A percentile compares a stretch with the other conserved stretches of the same genome.
Conservation (phyloP, 2,329 filamentous ascomycete species). For the Cladophialophora yegresii region DNA sequence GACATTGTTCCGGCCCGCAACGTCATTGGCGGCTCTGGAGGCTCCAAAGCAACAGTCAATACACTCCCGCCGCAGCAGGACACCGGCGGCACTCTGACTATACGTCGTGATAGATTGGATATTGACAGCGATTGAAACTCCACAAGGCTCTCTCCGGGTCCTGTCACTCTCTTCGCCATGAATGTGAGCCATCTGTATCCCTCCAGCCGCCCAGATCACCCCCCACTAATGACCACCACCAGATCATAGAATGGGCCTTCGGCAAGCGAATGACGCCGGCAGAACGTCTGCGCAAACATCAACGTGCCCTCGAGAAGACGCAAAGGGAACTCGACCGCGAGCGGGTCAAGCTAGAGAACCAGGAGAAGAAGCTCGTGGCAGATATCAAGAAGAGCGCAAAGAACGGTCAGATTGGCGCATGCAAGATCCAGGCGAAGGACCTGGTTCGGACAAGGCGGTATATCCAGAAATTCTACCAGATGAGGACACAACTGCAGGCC, state of each 20-base stretch:
- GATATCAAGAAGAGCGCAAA: slow-evolving; percentile 99
- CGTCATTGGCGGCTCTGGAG: slow-evolving; percentile 7
- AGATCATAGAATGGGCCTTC: slow-evolving; percentile 97
- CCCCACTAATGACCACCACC: slow-evolving; percentile 30
- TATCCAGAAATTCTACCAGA: slow-evolving; percentile 96
- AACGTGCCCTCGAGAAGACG: slow-evolving; percentile 94
- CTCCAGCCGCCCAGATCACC: not conserved
- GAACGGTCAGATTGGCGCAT: slow-evolving; percentile 96
- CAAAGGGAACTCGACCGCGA: slow-evolving; percentile 95
- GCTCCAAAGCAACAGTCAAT: slow-evolving; percentile 4
- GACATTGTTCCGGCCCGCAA: slow-evolving; percentile 11
- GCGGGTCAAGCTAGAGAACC: slow-evolving; percentile 92
- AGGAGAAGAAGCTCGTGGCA: slow-evolving; percentile 93
- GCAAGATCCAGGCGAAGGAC: slow-evolving; percentile 98
- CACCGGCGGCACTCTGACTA: not conserved
- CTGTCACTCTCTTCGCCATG: slow-evolving; percentile 37
- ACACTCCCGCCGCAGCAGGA: not conserved
- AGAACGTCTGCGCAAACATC: slow-evolving; percentile 67
- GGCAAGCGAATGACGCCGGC: slow-evolving; percentile 98
- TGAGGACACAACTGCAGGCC: slow-evolving; percentile 95
- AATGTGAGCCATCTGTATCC: slow-evolving; percentile 42
- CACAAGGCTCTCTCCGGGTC: too few species aligned
- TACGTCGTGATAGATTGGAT: not conserved
- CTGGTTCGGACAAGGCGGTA: slow-evolving; percentile 84
- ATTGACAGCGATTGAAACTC: too few species aligned